Conservation (phyloP, 768 basidiomycete genomes). For the Pholiota conissans region DNA sequence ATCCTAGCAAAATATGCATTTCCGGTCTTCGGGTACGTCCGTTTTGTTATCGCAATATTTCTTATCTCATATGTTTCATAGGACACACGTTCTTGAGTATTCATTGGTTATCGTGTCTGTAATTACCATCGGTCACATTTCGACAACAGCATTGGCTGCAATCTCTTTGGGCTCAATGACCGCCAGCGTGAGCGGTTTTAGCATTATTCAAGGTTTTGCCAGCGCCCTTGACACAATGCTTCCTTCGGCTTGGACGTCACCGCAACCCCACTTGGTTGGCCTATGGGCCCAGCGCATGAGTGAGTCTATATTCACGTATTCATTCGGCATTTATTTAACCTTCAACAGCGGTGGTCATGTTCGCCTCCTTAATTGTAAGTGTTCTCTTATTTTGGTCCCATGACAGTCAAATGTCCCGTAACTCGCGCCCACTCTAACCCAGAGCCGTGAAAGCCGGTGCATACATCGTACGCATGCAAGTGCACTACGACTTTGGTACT, state of each 20-base stretch:
- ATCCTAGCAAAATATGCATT: slow-evolving; percentile 65
- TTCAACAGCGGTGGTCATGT: slow-evolving; percentile 59
- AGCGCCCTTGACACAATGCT: slow-evolving; percentile 92
- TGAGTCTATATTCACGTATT: slow-evolving; percentile 32
- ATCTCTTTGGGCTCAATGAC: slow-evolving; percentile 76
- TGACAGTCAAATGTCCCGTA: background rate
- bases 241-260: slow-evolving; percentile 92
- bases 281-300: slow-evolving; percentile 91
- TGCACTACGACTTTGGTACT: too few relatives aligned
- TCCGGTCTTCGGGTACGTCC: slow-evolving; percentile 68
- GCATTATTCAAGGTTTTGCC: slow-evolving; percentile 78
- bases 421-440: background rate
- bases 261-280: slow-evolving; percentile 81
- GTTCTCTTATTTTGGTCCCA: background rate
- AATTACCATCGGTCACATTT: slow-evolving; percentile 87
- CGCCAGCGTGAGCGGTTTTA: slow-evolving; percentile 71
- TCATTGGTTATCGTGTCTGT: slow-evolving; percentile 84
- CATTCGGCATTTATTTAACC: slow-evolving; percentile 2
- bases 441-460: background rate
- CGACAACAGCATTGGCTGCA: slow-evolving; percentile 86
- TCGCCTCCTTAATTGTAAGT: slow-evolving; percentile 59
- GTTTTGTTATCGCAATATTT: background rate
- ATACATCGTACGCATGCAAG: too few relatives aligned
- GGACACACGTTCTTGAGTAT: slow-evolving; percentile 83
- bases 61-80: slow-evolving; percentile 23